These are phyloP conservation scores for Angophora floribunda DNA, from an alignment of 345 rosid species.

Conservation along the genomic window DNA sequence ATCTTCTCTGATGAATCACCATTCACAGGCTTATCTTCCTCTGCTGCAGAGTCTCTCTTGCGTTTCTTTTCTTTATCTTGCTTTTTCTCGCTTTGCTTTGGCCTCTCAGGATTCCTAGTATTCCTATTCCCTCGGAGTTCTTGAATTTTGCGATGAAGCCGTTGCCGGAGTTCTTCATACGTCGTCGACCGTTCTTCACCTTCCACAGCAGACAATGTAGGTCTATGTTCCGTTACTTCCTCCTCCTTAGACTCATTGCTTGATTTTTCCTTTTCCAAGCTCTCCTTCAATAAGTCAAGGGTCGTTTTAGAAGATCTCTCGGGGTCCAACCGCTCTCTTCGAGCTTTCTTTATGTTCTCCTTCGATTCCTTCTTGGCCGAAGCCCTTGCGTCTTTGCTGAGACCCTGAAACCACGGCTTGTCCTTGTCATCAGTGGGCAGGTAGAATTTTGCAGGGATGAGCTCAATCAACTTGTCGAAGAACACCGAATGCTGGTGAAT, in stretches of 20 bases:
- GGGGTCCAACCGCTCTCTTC: conserved; percentile 73
- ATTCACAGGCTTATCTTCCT: conserved; percentile 12
- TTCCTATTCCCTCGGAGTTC: conserved; percentile 57
- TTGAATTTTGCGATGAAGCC: conserved; percentile 57
- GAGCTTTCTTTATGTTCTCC: conserved; percentile 69
- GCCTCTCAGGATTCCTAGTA: conserved; percentile 10
- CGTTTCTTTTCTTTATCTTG: conserved; percentile 34
- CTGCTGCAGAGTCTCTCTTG: conserved; percentile 41
- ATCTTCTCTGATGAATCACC: conserved; percentile 22
- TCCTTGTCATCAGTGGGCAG: conserved; percentile 60
- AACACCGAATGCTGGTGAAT: conserved; percentile 43
- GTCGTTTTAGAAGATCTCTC: conserved; percentile 47
- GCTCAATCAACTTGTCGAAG: conserved; percentile 70
- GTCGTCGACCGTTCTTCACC: conserved; percentile 35
- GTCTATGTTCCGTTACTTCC: conserved; percentile 18
- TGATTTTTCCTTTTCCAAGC: conserved; percentile 52
- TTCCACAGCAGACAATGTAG: conserved; percentile 19
- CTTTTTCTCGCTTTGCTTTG: conserved; percentile 13
- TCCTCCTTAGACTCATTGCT: conserved; percentile 31
- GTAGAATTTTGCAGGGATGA: conserved; percentile 87
- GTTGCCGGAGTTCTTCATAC: conserved; percentile 70
- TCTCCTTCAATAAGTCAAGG: conserved; percentile 53
- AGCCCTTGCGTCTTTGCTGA: conserved; percentile 59
- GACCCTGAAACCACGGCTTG: conserved; percentile 73
- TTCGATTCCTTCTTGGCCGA: conserved; percentile 54